These are phyloP conservation scores for Physocladia obscura DNA, from an alignment of 192 early-diverging fungal species.

Conservation along the genomic window DNA sequence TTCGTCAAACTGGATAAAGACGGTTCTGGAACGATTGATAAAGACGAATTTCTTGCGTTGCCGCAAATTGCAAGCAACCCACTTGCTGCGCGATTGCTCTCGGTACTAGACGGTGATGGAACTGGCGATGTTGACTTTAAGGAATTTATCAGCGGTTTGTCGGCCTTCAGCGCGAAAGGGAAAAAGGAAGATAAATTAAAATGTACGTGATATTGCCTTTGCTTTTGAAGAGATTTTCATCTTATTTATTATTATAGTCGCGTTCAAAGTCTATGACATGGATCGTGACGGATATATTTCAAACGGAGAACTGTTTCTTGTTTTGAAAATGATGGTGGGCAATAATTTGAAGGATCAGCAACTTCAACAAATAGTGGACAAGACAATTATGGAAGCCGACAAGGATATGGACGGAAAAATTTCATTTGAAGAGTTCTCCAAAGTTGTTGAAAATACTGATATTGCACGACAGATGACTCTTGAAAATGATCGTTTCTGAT, in stretches of 20 bases:
- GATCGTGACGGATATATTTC: conserved; percentile 98
- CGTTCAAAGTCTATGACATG: conserved; percentile 99
- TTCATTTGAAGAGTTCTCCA: conserved; percentile 93
- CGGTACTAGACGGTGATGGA: conserved; percentile 97
- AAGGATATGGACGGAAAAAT: conserved; percentile 92
- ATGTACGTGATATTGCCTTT: conserved; percentile 69
- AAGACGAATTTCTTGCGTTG: conserved; percentile 93
- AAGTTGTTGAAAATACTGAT: conserved; percentile 93
- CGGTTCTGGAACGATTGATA: conserved; percentile 92
- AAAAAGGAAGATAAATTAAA: conserved; percentile 92
- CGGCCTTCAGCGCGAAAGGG: conserved; percentile 91
- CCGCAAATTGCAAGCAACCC: conserved; percentile 98
- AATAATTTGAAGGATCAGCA: conserved; percentile 94
- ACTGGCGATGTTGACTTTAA: conserved; percentile 98
- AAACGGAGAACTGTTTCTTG: conserved; percentile 97
- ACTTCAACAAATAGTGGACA: conserved; percentile 99
- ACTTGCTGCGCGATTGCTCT: conserved; percentile 89
- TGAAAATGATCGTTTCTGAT: conserved; percentile 60
- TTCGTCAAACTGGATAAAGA: conserved; percentile 99
- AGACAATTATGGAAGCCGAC: conserved; percentile 99
- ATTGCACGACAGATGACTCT: conserved; percentile 95
- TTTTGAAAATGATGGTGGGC: conserved; percentile 99
- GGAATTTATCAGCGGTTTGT: conserved; percentile 94
- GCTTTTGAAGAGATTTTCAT: background rate
- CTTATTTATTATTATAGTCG: conserved; percentile 57